Evolutionary conservation across 805 yeast genomes (phyloP), one percentile per base, ranked within the genome.

Genomic region (Zygosaccharomyces bailii): DNA sequence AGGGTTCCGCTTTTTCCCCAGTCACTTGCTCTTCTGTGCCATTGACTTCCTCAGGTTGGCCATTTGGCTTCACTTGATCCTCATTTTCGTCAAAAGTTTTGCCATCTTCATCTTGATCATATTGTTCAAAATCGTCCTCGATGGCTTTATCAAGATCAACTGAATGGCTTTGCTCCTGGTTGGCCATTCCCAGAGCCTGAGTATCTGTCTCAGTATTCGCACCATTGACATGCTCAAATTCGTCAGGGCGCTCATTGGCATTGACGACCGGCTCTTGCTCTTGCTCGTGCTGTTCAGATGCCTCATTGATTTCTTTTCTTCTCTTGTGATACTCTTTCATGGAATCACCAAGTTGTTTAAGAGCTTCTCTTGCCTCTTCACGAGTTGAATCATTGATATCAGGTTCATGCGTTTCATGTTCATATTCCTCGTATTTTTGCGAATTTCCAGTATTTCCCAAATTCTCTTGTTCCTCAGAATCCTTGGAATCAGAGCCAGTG

Each of bases 151-250:
- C 85, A 45, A 86, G 89, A 60, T 89, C 83, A 46, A 90, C 75
- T 1, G 82, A 63, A 60, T 87, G 93, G 11, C 77, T 69, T 57
- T 85, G 89, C 36, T 89, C 96, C 56, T 81, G 76, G 48, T 80
- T 79, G 4, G 96, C 95, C 34, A 90, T 82, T 17, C 98, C 98
- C 41, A 93, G 68, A 0, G 98, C 99, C 64, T 93, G 98, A 0
- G 96, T 86, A 39, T 86, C 90, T 44, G 70, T 73, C 21, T 83
- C 80, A 3, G 91, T 79, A 49, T 84, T 83, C 36, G 83, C 90
- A 38, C 89, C 90, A 31, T 85, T 87, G 40, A 84, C 71, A 56
- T 86, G 93, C 59, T 86, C 87, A 63, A 88, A 85, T 56, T 88
- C 95, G 58, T 88, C 96, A 0, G 95, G 90, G 40, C 80, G 75